phyloP scores from a whole-genome alignment of 495 filamentous ascomycete species.

The Aspergillus diversus region DNA sequence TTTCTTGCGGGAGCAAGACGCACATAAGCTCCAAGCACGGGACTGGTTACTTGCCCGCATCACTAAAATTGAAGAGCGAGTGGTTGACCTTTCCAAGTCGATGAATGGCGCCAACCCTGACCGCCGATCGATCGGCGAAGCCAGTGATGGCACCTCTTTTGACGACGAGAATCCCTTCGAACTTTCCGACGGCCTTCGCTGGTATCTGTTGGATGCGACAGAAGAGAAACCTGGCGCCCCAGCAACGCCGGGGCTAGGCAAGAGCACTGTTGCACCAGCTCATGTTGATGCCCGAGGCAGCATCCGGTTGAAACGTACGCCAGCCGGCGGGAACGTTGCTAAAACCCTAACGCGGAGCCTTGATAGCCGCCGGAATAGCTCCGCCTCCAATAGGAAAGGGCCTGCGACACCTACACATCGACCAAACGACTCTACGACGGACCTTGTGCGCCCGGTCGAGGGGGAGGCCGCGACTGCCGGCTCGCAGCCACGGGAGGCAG shows the following conservation, averaged over 20 bases:
- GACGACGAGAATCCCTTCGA: conserved; percentile 98
- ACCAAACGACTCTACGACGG: conserved; percentile 40
- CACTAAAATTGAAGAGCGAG: conserved; percentile 84
- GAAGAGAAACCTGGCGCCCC: conserved; percentile 97
- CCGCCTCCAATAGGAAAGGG: conserved; percentile 70
- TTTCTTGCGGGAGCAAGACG: conserved; percentile 92
- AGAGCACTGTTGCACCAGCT: conserved; percentile 87
- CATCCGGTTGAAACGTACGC: conserved; percentile 58
- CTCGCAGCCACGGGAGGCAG: conserved; percentile 40
- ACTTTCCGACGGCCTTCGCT: conserved; percentile 90
- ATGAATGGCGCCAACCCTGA: conserved; percentile 61
- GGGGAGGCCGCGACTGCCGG: conserved; percentile 27
- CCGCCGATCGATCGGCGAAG: conserved; percentile 54
- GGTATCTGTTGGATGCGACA: conserved; percentile 91
- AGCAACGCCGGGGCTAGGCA: conserved; percentile 82
- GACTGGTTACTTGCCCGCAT: conserved; percentile 98
- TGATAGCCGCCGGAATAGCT: conserved; percentile 87
- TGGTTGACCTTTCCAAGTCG: conserved; percentile 87
- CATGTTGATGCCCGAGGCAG: conserved; percentile 83
- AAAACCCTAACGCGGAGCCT: conserved; percentile 84
- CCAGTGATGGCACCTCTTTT: conserved; percentile 61
- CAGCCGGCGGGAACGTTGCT: conserved; percentile 62
- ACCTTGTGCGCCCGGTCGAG: conserved; percentile 43
- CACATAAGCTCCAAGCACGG: conserved; percentile 75
- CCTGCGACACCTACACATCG: conserved; percentile 39